Evolutionary conservation across 2,329 filamentous ascomycete species (phyloP), one percentile per base, ranked within the genome.

Genomic region (Pseudogymnoascus sp.): DNA sequence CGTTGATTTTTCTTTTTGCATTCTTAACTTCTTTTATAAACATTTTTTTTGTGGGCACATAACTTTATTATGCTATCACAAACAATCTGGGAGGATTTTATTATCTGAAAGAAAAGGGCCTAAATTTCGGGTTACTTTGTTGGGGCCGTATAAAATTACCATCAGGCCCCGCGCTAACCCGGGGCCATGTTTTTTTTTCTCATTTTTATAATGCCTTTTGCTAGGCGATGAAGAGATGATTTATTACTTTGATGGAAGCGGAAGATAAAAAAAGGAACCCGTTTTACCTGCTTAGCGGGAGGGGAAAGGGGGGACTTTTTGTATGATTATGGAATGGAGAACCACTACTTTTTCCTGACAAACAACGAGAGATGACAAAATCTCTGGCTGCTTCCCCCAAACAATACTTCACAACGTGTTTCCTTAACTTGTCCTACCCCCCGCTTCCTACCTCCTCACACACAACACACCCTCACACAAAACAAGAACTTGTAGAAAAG

Each of bases 291-390:
- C 46, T 53, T 53, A 53, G 46, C 46, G 46, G 46, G 46, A 53
- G 46, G 46, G 46, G 28, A n/a, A 28, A 18, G 38, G 46, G 40
- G 40, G 25, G 23, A 31, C 23, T 53, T 44, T 53, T 53, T 53
- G 46, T 53, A 53, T 53, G 46, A 53, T 53, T 53, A 53, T 53
- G 46, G 46, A 53, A 53, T 53, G 46, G 46, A 53, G 46, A 53
- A 53, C 25, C 31, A 8, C n/a, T n/a, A n/a, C 8, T 21, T 21
- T 53, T 53, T 53, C 46, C 46, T 53, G 25, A 53, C 16, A 37
- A 12, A 40, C n/a, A 40, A 34, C 28, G 7, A 34, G 31, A 34
- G 31, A 34, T 34, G 31, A 34, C 37, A 44, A 44, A 21, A 44
- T 44, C 11, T 31, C 46, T 53, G 46, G 46, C 46, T 16, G n/a